Evolutionary conservation across 2,329 filamentous ascomycete species (phyloP), one percentile per base, ranked within the genome.

Genomic region (Hortaea werneckii): DNA sequence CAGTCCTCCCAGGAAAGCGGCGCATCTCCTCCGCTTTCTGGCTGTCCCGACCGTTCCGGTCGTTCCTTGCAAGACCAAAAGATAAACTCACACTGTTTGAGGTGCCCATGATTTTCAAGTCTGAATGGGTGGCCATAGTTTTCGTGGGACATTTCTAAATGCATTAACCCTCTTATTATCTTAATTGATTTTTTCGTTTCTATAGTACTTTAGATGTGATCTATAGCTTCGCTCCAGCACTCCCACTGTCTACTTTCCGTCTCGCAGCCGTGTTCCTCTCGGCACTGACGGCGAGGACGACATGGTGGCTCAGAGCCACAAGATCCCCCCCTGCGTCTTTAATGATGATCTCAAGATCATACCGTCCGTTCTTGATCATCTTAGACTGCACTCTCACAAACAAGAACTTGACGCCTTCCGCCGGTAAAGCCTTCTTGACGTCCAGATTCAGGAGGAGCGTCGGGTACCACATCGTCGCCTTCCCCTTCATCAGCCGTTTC

Each of bases 401-500:
- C 44, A 94, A 60, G 80, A 83, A 92, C 60, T 86, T 80, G 1
- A 79, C 78, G 0, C 86, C 85, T 38, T 77, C 76, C 4, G 68
- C 65, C 0, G 85, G 84, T 39, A 94, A 61, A 5, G 73, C 63
- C 60, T 83, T 85, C 69, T 90, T 92, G 35, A 88, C 69, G 51
- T 94, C 86, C 20, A 94, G 57, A 60, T 85, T 87, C 59, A 92
- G 65, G 13, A 81, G 68, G 1, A 94, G 64, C 0, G 86, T 94
- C 0, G 85, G 85, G 60, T 86, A 87, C 85, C 84, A 88, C 54
- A 78, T 79, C 13, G 59, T 62, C 44, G 66, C 60, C 29, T 49
- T 51, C 30, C 58, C 45, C 39, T 41, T 45, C 38, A 57, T 49
- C 34, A 58, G 42, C 37, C 56, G 42, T 35, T 61, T 56, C 42